Base-by-base conservation (phyloP, 768 basidiomycete genomes). In the Pleurotus ostreatus region DNA sequence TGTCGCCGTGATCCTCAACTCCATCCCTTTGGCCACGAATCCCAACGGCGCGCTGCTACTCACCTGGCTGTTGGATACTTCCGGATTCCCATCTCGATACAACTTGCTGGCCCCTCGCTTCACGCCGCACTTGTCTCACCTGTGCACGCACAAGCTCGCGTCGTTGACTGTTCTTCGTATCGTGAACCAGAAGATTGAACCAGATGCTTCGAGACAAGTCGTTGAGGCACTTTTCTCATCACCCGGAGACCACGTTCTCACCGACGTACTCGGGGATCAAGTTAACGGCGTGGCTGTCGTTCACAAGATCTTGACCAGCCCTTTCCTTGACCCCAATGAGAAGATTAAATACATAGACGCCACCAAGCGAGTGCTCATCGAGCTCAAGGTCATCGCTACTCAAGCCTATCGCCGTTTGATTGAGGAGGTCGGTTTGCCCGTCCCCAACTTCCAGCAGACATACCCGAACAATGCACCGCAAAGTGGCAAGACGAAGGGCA, bases 61-160 rank as follows among this genome's bases (percentile, higher is more conserved):
- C 55, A 98, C 95, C 11, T 99, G 97, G 97, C 80, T 99, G 46
- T 82, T 98, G 59, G 97, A 99, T 66, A 88, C 92, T 0, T 97
- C 94, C 46, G 86, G 86, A 60, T 92, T 99, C 77, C 92, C 92
- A 1, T 94, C 94, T n/a, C 84, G 97, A 44, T 99, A 97, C 77
- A 86, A 88, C 57, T 77, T 99, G 48, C 79, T 98, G 46, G 94
- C 97, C 1, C 94, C 94, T 46, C 92, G 96, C 48, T 96, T 99
- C 72, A 93, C 94, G 0, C 93, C 97, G 46, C 96, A 98, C 66
- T 80, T 98, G 39, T 94, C 94, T 2, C 95, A 98, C 70, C 80
- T 98, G 57, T 98, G 95, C 77, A 97, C 94, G 2, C 97, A 99
- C 78, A 98, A 98, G 71, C 72, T 99, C 63, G 96, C 97, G 0